Conservation (phyloP, 1,284 basidiomycete genomes). For the Melanopsichium pennsylvanicum region DNA sequence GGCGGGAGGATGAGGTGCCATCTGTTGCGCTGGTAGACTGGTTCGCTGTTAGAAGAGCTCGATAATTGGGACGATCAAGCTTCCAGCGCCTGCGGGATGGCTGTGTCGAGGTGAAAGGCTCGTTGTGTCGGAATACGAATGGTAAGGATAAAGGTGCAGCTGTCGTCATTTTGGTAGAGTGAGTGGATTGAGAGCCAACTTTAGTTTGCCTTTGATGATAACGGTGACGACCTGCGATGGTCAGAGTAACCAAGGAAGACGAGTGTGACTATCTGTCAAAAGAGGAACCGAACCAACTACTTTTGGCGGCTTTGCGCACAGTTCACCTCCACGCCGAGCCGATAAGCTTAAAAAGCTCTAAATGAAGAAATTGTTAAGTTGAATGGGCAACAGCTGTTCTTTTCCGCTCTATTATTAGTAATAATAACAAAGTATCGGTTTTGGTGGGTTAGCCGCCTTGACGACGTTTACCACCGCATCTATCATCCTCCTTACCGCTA, state of each 20-base stretch:
- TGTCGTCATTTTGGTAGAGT: slow-evolving; percentile 30
- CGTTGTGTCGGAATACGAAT: slow-evolving; percentile 20
- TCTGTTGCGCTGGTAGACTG: neutral
- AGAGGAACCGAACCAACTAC: neutral
- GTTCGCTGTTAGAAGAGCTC: slow-evolving; percentile 12
- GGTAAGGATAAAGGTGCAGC: slow-evolving; percentile 26
- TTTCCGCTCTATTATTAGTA: too few relatives aligned
- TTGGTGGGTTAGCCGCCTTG: neutral
- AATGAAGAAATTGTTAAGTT: too few relatives aligned
- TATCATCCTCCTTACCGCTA: too few relatives aligned
- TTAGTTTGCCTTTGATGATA: too few relatives aligned
- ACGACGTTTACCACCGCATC: neutral
- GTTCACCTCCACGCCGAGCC: slow-evolving; percentile 7
- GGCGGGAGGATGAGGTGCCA: neutral
- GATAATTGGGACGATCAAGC: slow-evolving; percentile 33
- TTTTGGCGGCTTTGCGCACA: slow-evolving; percentile 5
- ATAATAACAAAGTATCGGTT: too few relatives aligned
- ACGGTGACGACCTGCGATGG: too few relatives aligned
- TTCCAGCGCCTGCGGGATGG: slow-evolving; percentile 14
- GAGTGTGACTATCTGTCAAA: too few relatives aligned
- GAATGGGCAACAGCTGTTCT: too few relatives aligned
- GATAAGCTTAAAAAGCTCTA: too few relatives aligned
- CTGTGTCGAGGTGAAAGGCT: neutral
- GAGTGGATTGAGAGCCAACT: too few relatives aligned
- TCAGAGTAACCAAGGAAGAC: too few relatives aligned